Evolutionary conservation across 2,329 filamentous ascomycete genomes (phyloP).

Genomic region (Colletotrichum liriopes): DNA sequence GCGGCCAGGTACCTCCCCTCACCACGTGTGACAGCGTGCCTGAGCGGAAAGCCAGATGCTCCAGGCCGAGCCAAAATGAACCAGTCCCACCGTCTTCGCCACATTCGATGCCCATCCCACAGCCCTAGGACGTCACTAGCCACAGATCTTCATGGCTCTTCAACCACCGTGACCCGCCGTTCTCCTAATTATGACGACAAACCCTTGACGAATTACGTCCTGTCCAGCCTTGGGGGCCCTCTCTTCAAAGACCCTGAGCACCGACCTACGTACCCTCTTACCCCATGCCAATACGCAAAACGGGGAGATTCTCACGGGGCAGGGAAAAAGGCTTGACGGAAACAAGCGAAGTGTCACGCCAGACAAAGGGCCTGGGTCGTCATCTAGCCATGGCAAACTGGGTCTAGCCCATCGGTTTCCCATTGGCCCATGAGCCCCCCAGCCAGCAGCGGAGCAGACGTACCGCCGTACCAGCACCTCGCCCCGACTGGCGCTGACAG

Average conservation of each 20-base stretch:
- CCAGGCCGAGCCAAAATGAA: constrained; percentile 12
- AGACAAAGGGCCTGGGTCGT: constrained; percentile 26
- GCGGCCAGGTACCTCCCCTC: constrained; percentile 1
- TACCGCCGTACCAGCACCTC: constrained; percentile 29
- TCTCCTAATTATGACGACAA: constrained; percentile 29
- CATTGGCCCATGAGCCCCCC: constrained; percentile 26
- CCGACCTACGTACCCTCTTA: not conserved
- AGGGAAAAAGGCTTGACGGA: constrained; percentile 31
- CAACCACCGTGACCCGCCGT: constrained; percentile 34
- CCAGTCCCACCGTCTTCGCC: constrained; percentile 16
- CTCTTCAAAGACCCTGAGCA: constrained; percentile 1
- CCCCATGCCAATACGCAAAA: constrained; percentile 3
- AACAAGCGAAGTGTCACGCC: constrained; percentile 40
- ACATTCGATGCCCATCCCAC: constrained; percentile 13
- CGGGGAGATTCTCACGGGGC: constrained; percentile 6
- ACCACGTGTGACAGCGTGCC: constrained; percentile 34
- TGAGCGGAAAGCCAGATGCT: constrained; percentile 29
- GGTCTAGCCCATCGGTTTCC: constrained; percentile 3
- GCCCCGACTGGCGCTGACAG: constrained; percentile 25
- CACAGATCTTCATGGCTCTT: constrained; percentile 41
- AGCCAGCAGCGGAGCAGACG: constrained; percentile 35
- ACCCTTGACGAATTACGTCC: constrained; percentile 25
- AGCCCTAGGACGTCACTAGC: constrained; percentile 44
- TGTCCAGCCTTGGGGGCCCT: not conserved
- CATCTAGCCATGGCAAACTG: constrained; percentile 38